Evolutionary conservation across 306 rosid species (phyloP).

Genomic region (Alnus rubra): DNA sequence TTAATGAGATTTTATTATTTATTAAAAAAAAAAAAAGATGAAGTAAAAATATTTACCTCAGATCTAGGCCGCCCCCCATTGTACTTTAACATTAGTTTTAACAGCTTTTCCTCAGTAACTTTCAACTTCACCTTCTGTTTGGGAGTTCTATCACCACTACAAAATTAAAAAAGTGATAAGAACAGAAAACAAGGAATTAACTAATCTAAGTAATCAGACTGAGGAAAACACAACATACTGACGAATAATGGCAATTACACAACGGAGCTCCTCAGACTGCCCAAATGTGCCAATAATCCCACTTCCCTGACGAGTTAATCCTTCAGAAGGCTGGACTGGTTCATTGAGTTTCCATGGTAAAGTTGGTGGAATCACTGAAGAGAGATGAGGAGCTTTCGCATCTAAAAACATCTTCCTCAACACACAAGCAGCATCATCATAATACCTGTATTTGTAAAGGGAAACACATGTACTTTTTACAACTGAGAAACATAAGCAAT

Average conservation of each 20-base stretch:
- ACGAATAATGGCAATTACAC: slow-evolving; percentile 88
- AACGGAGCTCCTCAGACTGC: slow-evolving; percentile 91
- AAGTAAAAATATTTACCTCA: slow-evolving; percentile 55
- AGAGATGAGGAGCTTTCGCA: slow-evolving; percentile 97
- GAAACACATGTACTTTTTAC: slow-evolving; percentile 23
- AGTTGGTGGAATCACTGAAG: slow-evolving; percentile 85
- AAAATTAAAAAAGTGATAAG: slow-evolving; percentile 33
- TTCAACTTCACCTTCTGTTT: slow-evolving; percentile 96
- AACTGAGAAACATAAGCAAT: slow-evolving; percentile 15
- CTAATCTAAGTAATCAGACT: slow-evolving; percentile 5
- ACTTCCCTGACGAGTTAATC: slow-evolving; percentile 95
- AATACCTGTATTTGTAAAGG: slow-evolving; percentile 60
- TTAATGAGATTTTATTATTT: too few species aligned
- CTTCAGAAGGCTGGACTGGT: slow-evolving; percentile 64
- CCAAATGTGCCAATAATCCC: slow-evolving; percentile 85
- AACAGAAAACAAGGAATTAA: slow-evolving; percentile 22
- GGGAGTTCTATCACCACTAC: slow-evolving; percentile 99
- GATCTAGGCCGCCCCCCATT: slow-evolving; percentile 92
- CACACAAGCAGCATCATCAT: slow-evolving; percentile 96
- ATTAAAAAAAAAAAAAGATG: not conserved
- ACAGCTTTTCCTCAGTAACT: slow-evolving; percentile 91
- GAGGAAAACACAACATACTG: slow-evolving; percentile 65
- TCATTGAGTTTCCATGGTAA: slow-evolving; percentile 92
- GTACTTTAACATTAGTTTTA: slow-evolving; percentile 87
- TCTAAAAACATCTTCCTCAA: slow-evolving; percentile 91